phyloP scores from a whole-genome alignment of 108 stramenopile species.

The Fragilaria radians region DNA sequence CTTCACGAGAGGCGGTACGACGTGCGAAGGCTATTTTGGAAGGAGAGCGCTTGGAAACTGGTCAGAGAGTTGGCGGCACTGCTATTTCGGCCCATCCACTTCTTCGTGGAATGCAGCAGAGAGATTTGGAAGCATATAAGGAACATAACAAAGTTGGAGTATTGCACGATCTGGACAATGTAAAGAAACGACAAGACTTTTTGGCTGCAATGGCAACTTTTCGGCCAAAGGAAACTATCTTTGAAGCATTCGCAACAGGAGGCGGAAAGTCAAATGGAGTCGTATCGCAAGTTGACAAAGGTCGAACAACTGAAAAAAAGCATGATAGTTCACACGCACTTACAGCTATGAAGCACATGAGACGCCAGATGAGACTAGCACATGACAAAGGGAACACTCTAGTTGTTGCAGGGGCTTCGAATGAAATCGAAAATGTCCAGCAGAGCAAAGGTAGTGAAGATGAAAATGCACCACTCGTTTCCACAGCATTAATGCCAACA shows the following conservation, averaged over 20 bases:
- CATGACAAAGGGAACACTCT: constrained; percentile 69
- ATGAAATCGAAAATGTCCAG: constrained; percentile 6
- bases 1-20: constrained; percentile 74
- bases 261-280: constrained; percentile 67
- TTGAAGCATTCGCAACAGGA: constrained; percentile 91
- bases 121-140: constrained; percentile 34
- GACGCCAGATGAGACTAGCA: constrained; percentile 83
- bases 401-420: constrained; percentile 65
- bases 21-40: constrained; percentile 82
- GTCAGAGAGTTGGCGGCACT: constrained; percentile 50
- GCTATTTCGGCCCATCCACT: constrained; percentile 73
- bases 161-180: constrained; percentile 27
- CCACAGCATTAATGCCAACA: constrained; percentile 5
- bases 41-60: constrained; percentile 58
- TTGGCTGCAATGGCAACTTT: constrained; percentile 81
- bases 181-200: constrained; percentile 72
- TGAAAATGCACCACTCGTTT: not conserved
- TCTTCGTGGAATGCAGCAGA: constrained; percentile 48
- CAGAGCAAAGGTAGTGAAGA: constrained; percentile 4
- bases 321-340: constrained; percentile 62
- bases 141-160: constrained; percentile 21
- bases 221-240: constrained; percentile 95
- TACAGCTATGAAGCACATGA: constrained; percentile 84
- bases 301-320: constrained; percentile 33
- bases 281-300: constrained; percentile 73